Evolutionary conservation across 2,329 filamentous ascomycete genomes (phyloP).

Genomic region (Fulvia fulva): DNA sequence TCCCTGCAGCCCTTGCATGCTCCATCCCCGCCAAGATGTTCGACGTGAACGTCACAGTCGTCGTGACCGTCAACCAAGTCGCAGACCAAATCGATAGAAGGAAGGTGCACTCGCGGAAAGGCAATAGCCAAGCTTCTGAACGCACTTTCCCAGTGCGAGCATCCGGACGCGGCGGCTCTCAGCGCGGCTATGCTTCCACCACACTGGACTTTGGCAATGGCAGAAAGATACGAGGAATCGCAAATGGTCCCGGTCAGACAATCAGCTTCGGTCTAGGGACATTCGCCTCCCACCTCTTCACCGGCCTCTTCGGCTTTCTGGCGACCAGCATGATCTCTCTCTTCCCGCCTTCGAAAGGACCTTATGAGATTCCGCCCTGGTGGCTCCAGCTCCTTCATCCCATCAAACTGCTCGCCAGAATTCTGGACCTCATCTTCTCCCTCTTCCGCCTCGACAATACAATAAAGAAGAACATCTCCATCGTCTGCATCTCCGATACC

Average conservation of each 20-base stretch:
- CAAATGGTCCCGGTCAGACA: background rate
- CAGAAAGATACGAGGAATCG: background rate
- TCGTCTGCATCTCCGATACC: slow-evolving; percentile 89
- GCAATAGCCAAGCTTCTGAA: no score
- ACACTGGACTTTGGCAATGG: background rate
- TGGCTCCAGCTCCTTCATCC: slow-evolving; percentile 30
- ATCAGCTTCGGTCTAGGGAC: background rate
- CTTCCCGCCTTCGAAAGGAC: slow-evolving; percentile 1
- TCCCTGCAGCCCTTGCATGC: background rate
- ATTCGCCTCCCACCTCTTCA: background rate
- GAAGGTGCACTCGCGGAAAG: background rate
- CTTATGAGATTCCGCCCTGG: slow-evolving; percentile 23
- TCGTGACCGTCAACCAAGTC: background rate
- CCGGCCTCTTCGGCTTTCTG: background rate
- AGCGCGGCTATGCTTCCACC: background rate
- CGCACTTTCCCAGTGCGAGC: background rate
- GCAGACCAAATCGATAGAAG: background rate
- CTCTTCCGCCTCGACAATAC: slow-evolving; percentile 59
- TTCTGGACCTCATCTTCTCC: slow-evolving; percentile 50
- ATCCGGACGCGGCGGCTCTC: background rate
- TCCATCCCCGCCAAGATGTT: background rate
- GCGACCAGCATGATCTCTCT: background rate
- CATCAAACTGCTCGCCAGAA: slow-evolving; percentile 40
- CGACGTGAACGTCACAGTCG: background rate
- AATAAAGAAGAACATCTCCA: slow-evolving; percentile 54